These are phyloP conservation scores for Penicillium sp. DNA, from an alignment of 2,329 filamentous ascomycete species.

Conservation along the genomic window DNA sequence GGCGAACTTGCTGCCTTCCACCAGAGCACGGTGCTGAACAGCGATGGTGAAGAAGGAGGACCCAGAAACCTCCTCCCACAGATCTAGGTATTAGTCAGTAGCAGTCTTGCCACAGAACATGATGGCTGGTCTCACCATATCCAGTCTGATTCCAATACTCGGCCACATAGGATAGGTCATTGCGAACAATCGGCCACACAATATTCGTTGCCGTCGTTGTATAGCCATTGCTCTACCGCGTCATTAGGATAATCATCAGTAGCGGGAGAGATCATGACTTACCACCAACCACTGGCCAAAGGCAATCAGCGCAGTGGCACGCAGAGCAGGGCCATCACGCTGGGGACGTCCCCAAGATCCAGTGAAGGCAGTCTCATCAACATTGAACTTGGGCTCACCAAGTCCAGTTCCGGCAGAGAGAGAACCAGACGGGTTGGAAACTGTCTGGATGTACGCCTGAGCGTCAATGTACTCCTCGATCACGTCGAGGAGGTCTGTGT, in stretches of 20 bases:
- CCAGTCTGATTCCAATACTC: slow-evolving; percentile 54
- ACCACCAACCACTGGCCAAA: slow-evolving; percentile 71
- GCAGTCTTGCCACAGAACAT: background rate
- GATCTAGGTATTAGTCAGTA: slow-evolving; percentile 43
- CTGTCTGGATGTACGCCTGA: slow-evolving; percentile 65
- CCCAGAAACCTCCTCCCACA: slow-evolving; percentile 79
- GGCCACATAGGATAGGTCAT: slow-evolving; percentile 70
- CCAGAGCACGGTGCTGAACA: slow-evolving; percentile 64
- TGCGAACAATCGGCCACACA: slow-evolving; percentile 72
- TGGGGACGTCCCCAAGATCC: slow-evolving; percentile 74
- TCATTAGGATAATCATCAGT: background rate
- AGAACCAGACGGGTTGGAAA: slow-evolving; percentile 68
- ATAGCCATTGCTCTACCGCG: slow-evolving; percentile 53
- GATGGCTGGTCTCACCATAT: slow-evolving; percentile 49
- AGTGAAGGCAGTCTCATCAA: slow-evolving; percentile 62
- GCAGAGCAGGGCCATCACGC: slow-evolving; percentile 73
- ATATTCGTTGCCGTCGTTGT: slow-evolving; percentile 52
- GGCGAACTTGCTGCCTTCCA: slow-evolving; percentile 64
- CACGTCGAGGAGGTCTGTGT: slow-evolving; percentile 56
- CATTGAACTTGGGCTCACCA: slow-evolving; percentile 72
- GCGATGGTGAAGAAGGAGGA: slow-evolving; percentile 78
- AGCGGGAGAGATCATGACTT: background rate
- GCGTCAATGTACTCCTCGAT: slow-evolving; percentile 69
- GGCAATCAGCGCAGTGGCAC: slow-evolving; percentile 69
- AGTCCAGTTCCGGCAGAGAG: slow-evolving; percentile 49